phyloP scores from a whole-genome alignment of 208 protist species.

The Wallacemonas collosoma region DNA sequence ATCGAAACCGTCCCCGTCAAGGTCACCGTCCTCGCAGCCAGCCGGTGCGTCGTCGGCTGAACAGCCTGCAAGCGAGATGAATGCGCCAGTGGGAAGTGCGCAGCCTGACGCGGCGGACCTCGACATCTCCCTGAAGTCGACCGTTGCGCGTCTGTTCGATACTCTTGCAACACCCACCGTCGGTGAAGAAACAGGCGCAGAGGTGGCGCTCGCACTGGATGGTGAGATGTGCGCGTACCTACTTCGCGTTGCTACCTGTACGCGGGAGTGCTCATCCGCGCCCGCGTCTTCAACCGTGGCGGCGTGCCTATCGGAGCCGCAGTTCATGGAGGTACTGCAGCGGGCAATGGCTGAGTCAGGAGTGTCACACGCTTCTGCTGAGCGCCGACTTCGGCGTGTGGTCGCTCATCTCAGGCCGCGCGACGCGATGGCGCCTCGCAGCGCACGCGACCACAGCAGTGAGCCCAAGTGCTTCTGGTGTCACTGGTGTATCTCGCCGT shows the following conservation, averaged over 20 bases:
- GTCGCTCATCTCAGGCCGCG: neutral
- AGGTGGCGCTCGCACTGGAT: conserved; percentile 1
- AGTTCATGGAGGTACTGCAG: neutral
- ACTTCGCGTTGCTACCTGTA: neutral
- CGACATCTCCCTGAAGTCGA: neutral
- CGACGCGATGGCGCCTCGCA: neutral
- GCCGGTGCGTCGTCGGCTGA: too few species aligned
- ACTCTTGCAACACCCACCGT: neutral
- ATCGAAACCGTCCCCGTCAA: too few species aligned
- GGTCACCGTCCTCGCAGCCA: too few species aligned
- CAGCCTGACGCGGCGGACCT: too few species aligned
- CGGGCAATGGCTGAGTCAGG: neutral
- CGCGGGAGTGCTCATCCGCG: neutral
- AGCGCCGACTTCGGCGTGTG: neutral
- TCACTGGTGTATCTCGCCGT: conserved; percentile 48
- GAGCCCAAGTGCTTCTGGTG: conserved; percentile 57
- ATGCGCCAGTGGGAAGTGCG: too few species aligned
- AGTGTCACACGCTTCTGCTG: neutral
- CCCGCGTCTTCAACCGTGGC: neutral
- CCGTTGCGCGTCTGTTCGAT: neutral
- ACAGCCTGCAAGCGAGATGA: too few species aligned
- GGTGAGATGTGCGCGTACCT: conserved; percentile 10
- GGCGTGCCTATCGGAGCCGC: neutral
- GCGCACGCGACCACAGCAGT: neutral
- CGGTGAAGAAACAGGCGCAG: neutral